Conservation (phyloP, 352 stramenopile species). For the Pythium folliculosum region DNA sequence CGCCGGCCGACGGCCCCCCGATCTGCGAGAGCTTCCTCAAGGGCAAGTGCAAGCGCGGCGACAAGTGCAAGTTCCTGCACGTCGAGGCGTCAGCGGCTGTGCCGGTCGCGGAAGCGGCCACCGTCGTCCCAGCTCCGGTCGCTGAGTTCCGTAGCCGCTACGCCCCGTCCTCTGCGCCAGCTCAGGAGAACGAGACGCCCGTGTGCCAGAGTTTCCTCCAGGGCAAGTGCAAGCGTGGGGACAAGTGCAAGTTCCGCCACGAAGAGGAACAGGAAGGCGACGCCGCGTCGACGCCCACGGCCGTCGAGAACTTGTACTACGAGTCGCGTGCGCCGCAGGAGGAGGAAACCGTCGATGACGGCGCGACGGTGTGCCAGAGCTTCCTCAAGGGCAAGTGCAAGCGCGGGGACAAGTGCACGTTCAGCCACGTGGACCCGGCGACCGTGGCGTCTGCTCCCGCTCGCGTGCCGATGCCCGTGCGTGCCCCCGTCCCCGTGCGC, state of each 20-base stretch:
- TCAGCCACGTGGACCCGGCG: slow-evolving; percentile 24
- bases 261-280: neutral
- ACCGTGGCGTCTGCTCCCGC: neutral
- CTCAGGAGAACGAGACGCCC: slow-evolving; percentile 17
- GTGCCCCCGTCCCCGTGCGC: neutral
- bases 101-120: neutral
- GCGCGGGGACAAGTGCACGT: slow-evolving; percentile 36
- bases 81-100: neutral
- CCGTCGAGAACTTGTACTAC: neutral
- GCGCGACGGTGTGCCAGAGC: slow-evolving; percentile 30
- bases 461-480: neutral
- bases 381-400: slow-evolving; percentile 46
- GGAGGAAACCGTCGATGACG: neutral
- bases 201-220: slow-evolving; percentile 41
- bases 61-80: slow-evolving; percentile 35
- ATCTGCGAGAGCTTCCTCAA: slow-evolving; percentile 41
- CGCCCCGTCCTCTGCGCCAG: neutral
- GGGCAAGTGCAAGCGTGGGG: slow-evolving; percentile 45
- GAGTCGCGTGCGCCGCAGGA: neutral
- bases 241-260: slow-evolving; percentile 26
- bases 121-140: too few species aligned
- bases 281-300: neutral
- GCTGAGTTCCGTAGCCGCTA: neutral
- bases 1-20: slow-evolving; percentile 19
- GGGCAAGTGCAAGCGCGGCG: slow-evolving; percentile 47